These are phyloP conservation scores for Apodospora peruviana DNA, from an alignment of 495 filamentous ascomycete species.

Conservation along the genomic window DNA sequence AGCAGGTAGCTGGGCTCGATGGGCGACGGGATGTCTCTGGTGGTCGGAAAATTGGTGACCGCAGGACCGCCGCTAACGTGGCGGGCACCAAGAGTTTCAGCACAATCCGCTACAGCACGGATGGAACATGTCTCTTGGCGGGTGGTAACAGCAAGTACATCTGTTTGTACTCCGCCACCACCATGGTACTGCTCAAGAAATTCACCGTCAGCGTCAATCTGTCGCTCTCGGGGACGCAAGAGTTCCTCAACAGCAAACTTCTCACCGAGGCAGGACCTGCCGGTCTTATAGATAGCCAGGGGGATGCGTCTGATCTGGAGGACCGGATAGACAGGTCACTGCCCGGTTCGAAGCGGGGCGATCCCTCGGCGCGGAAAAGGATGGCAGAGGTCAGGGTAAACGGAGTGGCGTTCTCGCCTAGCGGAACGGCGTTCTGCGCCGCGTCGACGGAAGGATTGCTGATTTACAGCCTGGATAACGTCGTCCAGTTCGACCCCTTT, in stretches of 20 bases:
- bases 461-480: conserved; percentile 81
- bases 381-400: conserved; percentile 82
- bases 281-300: conserved; percentile 76
- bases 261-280: conserved; percentile 86
- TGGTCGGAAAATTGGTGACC: conserved; percentile 78
- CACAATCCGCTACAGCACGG: conserved; percentile 81
- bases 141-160: conserved; percentile 97
- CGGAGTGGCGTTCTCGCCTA: conserved; percentile 79
- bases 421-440: conserved; percentile 86
- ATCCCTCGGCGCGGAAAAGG: conserved; percentile 67
- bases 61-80: conserved; percentile 83
- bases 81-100: conserved; percentile 85
- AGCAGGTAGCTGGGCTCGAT: conserved; percentile 76
- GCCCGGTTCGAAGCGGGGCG: conserved; percentile 81
- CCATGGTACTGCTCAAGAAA: conserved; percentile 86
- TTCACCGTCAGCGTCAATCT: conserved; percentile 92
- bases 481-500: conserved; percentile 84
- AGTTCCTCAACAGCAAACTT: conserved; percentile 86
- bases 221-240: conserved; percentile 89
- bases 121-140: conserved; percentile 84
- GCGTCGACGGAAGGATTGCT: conserved; percentile 91
- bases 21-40: conserved; percentile 89
- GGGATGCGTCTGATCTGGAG: conserved; percentile 84
- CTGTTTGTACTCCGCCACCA: conserved; percentile 85
- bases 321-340: conserved; percentile 76